Conservation (phyloP, 2,329 filamentous ascomycete genomes). For the Aspergillus fructus region DNA sequence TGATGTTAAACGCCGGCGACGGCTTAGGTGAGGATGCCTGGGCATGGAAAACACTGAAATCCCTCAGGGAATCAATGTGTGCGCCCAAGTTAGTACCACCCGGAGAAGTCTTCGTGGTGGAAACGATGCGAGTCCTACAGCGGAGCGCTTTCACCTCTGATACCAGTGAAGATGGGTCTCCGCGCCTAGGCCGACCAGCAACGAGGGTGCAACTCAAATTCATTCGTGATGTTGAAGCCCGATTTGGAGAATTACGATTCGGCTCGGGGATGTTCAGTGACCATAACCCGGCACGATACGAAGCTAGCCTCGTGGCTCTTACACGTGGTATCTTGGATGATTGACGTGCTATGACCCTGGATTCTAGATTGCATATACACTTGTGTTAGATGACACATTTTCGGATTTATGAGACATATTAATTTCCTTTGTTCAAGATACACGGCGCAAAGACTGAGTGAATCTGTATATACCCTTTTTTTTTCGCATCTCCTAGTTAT, state of each 20-base stretch:
- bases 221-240: slow-evolving; percentile 66
- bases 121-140: slow-evolving; percentile 66
- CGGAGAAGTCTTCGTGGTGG: slow-evolving; percentile 72
- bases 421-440: background rate
- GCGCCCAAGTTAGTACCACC: slow-evolving; percentile 71
- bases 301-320: slow-evolving; percentile 65
- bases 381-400: background rate
- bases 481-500: background rate
- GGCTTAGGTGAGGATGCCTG: slow-evolving; percentile 64
- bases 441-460: background rate
- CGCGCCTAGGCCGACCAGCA: slow-evolving; percentile 61
- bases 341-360: slow-evolving; percentile 22
- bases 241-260: slow-evolving; percentile 70
- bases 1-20: slow-evolving; percentile 46
- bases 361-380: background rate
- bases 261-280: slow-evolving; percentile 73
- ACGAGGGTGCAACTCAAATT: slow-evolving; percentile 69
- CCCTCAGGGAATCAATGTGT: slow-evolving; percentile 66
- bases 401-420: background rate
- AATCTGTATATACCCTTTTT: background rate
- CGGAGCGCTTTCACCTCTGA: slow-evolving; percentile 61
- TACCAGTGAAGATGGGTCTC: slow-evolving; percentile 43
- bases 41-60: slow-evolving; percentile 67
- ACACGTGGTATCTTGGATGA: slow-evolving; percentile 45
- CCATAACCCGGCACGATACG: slow-evolving; percentile 73